phyloP scores from a whole-genome alignment of 257 asterid species.

The Petrea volubilis region DNA sequence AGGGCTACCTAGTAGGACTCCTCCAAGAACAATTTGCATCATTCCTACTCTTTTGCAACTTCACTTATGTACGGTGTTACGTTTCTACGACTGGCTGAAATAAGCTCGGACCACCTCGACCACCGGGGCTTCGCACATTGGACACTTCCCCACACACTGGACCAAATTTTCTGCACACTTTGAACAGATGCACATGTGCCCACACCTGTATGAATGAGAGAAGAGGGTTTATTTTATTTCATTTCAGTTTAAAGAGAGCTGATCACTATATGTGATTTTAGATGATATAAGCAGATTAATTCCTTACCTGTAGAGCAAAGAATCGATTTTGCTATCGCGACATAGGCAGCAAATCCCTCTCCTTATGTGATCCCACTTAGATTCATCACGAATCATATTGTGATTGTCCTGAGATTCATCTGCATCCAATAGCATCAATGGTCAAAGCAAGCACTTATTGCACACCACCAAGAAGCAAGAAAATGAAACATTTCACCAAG shows the following conservation, averaged over 20 bases:
- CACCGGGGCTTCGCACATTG: conserved; percentile 84
- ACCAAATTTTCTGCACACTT: conserved; percentile 73
- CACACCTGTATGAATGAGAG: conserved; percentile 57
- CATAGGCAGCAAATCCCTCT: conserved; percentile 80
- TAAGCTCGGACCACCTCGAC: conserved; percentile 79
- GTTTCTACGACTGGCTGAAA: conserved; percentile 43
- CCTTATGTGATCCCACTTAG: conserved; percentile 60
- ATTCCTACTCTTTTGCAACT: background rate
- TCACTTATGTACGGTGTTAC: background rate
- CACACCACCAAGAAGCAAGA: background rate
- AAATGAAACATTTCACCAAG: background rate
- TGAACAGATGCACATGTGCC: conserved; percentile 94
- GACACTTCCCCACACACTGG: conserved; percentile 61
- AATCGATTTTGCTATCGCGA: conserved; percentile 48
- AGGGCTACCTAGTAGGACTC: background rate
- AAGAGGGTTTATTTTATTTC: too few relatives aligned
- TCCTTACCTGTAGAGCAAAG: conserved; percentile 74
- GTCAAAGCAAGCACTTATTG: background rate
- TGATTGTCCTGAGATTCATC: conserved; percentile 33
- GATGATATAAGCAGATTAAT: background rate
- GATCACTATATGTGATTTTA: background rate
- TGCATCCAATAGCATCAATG: conserved; percentile 18
- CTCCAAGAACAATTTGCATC: conserved; percentile 7
- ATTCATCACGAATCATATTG: conserved; percentile 33
- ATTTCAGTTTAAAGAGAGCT: too few relatives aligned